Conservation (phyloP, 2,329 filamentous ascomycete genomes). For the Sphaerostilbella broomeana region DNA sequence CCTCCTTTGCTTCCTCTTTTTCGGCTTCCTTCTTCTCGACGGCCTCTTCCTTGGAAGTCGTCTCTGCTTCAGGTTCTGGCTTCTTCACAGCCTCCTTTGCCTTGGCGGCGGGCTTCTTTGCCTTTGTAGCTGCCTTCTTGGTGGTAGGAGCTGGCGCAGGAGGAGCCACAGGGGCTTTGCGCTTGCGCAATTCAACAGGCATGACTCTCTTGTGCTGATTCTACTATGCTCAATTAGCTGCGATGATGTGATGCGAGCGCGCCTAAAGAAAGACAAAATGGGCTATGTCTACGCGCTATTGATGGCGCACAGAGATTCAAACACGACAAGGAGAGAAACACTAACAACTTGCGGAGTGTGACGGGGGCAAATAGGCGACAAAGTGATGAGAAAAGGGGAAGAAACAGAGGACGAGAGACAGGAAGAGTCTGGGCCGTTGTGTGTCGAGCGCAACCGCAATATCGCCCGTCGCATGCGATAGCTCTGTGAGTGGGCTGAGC, state of each 20-base stretch:
- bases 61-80: slow-evolving; percentile 11
- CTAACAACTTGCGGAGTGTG: neutral
- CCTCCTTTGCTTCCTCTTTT: slow-evolving; percentile 31
- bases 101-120: slow-evolving; percentile 19
- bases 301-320: neutral
- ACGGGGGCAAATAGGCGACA: neutral
- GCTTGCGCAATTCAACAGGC: slow-evolving; percentile 55
- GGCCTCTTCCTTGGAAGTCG: slow-evolving; percentile 19
- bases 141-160: slow-evolving; percentile 38
- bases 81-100: slow-evolving; percentile 12
- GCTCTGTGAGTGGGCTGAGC: slow-evolving; percentile 9
- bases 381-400: neutral
- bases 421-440: slow-evolving; percentile 12
- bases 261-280: too few species aligned
- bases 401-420: slow-evolving; percentile 10
- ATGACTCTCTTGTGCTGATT: slow-evolving; percentile 28
- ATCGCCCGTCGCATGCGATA: slow-evolving; percentile 12
- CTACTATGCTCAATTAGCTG: neutral
- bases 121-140: slow-evolving; percentile 37
- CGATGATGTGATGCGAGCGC: neutral
- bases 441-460: slow-evolving; percentile 11
- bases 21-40: slow-evolving; percentile 28
- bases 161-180: slow-evolving; percentile 48
- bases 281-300: too few species aligned
- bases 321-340: too few species aligned